Evolutionary conservation across 768 basidiomycete genomes (phyloP), one percentile per base, ranked within the genome.

Genomic region (Trametes cingulata): DNA sequence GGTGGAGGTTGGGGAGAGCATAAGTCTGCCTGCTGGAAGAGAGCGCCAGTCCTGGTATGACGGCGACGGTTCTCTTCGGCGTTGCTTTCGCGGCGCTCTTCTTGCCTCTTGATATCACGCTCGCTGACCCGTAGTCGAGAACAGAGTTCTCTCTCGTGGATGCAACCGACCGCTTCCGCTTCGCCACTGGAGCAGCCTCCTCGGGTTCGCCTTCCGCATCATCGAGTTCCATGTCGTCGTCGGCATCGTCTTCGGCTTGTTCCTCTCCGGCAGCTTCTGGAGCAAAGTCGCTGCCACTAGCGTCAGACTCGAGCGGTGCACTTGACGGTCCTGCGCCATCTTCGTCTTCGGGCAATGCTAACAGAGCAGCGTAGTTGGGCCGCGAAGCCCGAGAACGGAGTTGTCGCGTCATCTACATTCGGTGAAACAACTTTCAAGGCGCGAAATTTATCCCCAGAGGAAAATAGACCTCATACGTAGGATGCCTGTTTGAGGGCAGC

Each of bases 271-370:
- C 73, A 42, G 74, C 71, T n/a, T 76, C 80, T 1, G 77, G 82
- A 5, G 77, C 73, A 69, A 88, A 86, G 62, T 87, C 86, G 67
- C 84, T 85, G 29, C 74, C 82, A 58, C 78, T 82, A 57, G 75
- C 76, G 15, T 64, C 67, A 12, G 76, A 74, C 8, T 74, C 71
- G 13, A 70, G 63, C 5, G 48, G 20, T 0, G 57, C 42, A 1
- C 50, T 68, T 5, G 84, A 82, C 17, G 80, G 78, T 0, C 77
- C 80, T 2, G 75, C 74, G 7, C 64, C 67, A 6, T 50, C 63
- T 39, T 72, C 72, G 19, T 77, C 73, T 25, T 65, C 65, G 1
- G 71, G 77, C 33, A 72, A 58, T 3, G 67, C 75, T 35, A 74
- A 71, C 20, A 81, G 62, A 22, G 66, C 62, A 0, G 76, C 73